Base-by-base conservation (phyloP, 352 stramenopile species). In the Phytophthora pisi region DNA sequence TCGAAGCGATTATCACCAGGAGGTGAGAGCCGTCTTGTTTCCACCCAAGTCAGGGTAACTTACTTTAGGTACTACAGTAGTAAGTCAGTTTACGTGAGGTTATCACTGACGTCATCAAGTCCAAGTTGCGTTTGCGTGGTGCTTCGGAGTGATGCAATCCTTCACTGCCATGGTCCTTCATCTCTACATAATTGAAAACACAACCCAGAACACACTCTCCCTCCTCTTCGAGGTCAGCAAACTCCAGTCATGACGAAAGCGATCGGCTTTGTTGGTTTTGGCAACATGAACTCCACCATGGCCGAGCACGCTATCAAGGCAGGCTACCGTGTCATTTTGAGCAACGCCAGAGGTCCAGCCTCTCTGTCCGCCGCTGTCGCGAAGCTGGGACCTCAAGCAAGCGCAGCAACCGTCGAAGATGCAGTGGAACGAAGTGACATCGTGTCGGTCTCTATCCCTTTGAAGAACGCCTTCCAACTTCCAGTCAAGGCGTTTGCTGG, bases 1-100 rank as follows among this genome's bases (percentile, higher is more conserved):
- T 49, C 75, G 76, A 54, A 86, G 72, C 52, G 63, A 80, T 15
- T 88, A 92, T 42, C 76, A 86, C 24, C 70, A 85, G 5, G 55
- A 74, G n/a, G 63, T 86, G 23, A 30, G 28, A 5, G 26, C 46
- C 18, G 54, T 78, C 0, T 62, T 89, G n/a, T 67, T 64, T 61
- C 23, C 31, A 3, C 47, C 11, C 9, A 51, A 30, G 31, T 34
- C 24, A 15, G 46, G 8, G 28, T 31, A 31, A 31, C 28, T 31
- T 31, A 31, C 28, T 6, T 31, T 6, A 31, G 28, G 26, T 20
- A 20, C 20, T 20, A 20, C 20, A 20, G 20, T 20, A 20, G 28
- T 31, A 31, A 31, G 28, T 8, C 28, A 31, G 40, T 46, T 46
- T 20, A 46, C 40, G 40, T 46, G 11, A 46, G 16, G 40, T 20